Conservation (phyloP, 2,329 filamentous ascomycete species). For the Parastagonospora avenae region DNA sequence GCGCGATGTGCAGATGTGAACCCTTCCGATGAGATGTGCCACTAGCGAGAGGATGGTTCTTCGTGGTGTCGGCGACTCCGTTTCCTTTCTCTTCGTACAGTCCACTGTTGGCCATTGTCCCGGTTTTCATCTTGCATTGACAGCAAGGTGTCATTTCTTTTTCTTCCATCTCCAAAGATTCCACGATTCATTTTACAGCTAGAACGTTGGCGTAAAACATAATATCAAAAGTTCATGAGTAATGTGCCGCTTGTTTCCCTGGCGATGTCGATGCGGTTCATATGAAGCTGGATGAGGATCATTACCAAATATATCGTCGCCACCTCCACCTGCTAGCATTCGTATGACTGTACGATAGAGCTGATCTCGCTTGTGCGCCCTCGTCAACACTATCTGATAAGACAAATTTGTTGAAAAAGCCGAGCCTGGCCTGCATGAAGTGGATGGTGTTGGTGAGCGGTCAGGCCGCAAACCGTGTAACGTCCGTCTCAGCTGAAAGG, state of each 20-base stretch:
- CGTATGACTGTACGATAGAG: too few species aligned
- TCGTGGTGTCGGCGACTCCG: too few species aligned
- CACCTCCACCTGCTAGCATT: too few species aligned
- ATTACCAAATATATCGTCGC: neutral
- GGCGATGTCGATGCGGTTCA: too few species aligned
- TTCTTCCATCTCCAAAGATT: neutral
- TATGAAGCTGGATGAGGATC: neutral
- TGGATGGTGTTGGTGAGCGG: conserved; percentile 1
- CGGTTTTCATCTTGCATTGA: conserved; percentile 6
- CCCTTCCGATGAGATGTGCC: conserved; percentile 8
- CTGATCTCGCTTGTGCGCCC: conserved; percentile 1
- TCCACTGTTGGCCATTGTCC: neutral
- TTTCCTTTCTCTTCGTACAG: neutral
- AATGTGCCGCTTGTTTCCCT: too few species aligned
- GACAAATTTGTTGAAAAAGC: conserved; percentile 7
- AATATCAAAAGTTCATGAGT: too few species aligned
- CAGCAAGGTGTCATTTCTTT: conserved; percentile 8
- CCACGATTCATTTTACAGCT: neutral
- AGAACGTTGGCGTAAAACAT: conserved; percentile 1
- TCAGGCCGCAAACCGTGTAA: neutral
- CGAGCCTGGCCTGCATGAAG: conserved; percentile 11
- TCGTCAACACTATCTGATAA: conserved; percentile 13
- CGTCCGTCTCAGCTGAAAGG: neutral
- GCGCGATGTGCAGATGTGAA: conserved; percentile 22
- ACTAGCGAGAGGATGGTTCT: neutral